Evolutionary conservation across 2,329 filamentous ascomycete species (phyloP).

Genomic region (Claviceps citrina): DNA sequence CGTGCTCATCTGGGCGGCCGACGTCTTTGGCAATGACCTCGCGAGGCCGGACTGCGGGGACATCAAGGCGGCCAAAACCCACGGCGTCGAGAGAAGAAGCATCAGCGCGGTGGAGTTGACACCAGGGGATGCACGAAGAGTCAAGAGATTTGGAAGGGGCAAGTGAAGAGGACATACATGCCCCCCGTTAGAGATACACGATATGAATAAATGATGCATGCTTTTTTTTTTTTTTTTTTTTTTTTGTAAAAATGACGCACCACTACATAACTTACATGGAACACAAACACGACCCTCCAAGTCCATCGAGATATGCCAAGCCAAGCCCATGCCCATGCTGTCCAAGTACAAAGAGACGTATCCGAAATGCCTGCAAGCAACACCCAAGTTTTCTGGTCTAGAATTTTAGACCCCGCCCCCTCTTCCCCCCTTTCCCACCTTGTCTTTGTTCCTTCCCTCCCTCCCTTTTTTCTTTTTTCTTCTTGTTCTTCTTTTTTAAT

Average conservation of each 20-base stretch:
- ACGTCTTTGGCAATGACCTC: constrained; percentile 42
- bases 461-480: no score
- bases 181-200: no score
- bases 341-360: background rate
- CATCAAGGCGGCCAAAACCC: constrained; percentile 26
- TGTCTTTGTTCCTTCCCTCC: background rate
- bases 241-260: no score
- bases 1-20: constrained; percentile 49
- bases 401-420: background rate
- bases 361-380: background rate
- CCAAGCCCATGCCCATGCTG: background rate
- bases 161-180: no score
- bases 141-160: constrained; percentile 29
- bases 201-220: background rate
- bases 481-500: no score
- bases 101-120: constrained; percentile 32
- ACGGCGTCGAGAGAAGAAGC: constrained; percentile 12
- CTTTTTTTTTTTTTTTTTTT: no score
- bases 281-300: background rate
- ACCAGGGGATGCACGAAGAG: constrained; percentile 29
- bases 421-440: background rate
- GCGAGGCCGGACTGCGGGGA: constrained; percentile 40
- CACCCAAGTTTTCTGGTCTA: background rate
- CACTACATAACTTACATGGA: no score
- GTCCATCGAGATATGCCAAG: constrained; percentile 1